Percentiles rank a stretch among this genome's conserved stretches.
phyloP scores from a whole-genome alignment of 2,329 filamentous ascomycete species.

The Myriangium duriaei region DNA sequence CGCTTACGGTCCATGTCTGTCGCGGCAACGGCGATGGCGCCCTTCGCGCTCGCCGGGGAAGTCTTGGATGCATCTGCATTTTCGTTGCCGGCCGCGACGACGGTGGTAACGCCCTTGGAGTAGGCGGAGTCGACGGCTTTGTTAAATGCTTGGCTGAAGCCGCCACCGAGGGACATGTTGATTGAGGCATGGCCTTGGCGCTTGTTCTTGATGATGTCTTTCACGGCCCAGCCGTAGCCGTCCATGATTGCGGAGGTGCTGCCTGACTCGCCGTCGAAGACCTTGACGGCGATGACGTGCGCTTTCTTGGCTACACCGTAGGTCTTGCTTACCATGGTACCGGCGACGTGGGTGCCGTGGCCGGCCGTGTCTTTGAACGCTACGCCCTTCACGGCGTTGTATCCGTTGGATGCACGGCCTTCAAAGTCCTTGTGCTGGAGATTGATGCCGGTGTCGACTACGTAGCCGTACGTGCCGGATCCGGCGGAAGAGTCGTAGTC shows the following conservation, averaged over 20 bases:
- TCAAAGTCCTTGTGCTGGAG: conserved; percentile 22
- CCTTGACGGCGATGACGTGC: conserved; percentile 47
- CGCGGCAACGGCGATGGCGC: conserved; percentile 25
- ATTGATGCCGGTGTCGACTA: conserved; percentile 25
- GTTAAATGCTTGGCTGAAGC: conserved; percentile 37
- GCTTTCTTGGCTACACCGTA: conserved; percentile 51
- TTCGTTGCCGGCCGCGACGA: conserved; percentile 45
- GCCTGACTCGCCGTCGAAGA: conserved; percentile 30
- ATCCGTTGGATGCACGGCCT: conserved; percentile 24
- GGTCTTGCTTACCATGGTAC: conserved; percentile 47
- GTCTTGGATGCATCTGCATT: conserved; percentile 18
- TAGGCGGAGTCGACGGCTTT: conserved; percentile 36
- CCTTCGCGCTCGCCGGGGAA: conserved; percentile 25
- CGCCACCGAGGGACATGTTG: conserved; percentile 44
- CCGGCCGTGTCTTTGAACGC: conserved; percentile 39
- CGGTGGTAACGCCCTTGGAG: conserved; percentile 36
- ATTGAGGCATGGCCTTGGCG: conserved; percentile 34
- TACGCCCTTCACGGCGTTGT: conserved; percentile 18
- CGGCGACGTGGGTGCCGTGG: conserved; percentile 52
- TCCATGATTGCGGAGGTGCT: conserved; percentile 41
- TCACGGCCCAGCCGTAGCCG: conserved; percentile 44
- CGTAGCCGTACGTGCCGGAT: conserved; percentile 29
- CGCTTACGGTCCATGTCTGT: conserved; percentile 18
- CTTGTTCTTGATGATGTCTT: conserved; percentile 19
- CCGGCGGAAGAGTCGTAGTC: conserved; percentile 12